A percentile compares a stretch with the other conserved stretches of the same genome.
Evolutionary conservation across 1,139 yeast genomes (phyloP).

Genomic region (Kodamaea suecica): DNA sequence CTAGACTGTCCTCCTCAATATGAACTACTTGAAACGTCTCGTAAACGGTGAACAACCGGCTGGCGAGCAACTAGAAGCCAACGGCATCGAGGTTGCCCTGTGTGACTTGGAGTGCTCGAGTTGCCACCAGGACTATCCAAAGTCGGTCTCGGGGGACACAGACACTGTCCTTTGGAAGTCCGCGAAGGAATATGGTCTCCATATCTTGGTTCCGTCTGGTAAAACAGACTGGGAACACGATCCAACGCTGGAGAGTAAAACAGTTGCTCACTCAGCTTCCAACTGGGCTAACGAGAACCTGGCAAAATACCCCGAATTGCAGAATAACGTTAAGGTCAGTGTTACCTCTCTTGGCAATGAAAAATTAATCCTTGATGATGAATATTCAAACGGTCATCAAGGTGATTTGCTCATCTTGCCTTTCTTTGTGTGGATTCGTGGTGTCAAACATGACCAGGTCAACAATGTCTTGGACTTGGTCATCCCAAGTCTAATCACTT

Average conservation of each 20-base stretch:
- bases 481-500: slow-evolving; percentile 38
- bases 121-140: slow-evolving; percentile 55
- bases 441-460: slow-evolving; percentile 46
- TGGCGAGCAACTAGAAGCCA: slow-evolving; percentile 10
- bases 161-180: slow-evolving; percentile 61
- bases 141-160: slow-evolving; percentile 51
- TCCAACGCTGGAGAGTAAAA: slow-evolving; percentile 53
- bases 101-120: slow-evolving; percentile 50
- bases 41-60: neutral
- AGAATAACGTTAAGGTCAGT: slow-evolving; percentile 43
- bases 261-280: slow-evolving; percentile 50
- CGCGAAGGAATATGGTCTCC: slow-evolving; percentile 66
- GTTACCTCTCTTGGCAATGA: slow-evolving; percentile 48
- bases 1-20: neutral
- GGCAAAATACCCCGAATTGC: slow-evolving; percentile 17
- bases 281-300: slow-evolving; percentile 40
- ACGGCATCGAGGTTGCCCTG: slow-evolving; percentile 42
- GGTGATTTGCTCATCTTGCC: slow-evolving; percentile 73
- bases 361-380: slow-evolving; percentile 38
- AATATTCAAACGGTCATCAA: slow-evolving; percentile 36
- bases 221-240: slow-evolving; percentile 81
- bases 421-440: slow-evolving; percentile 67
- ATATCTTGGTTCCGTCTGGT: slow-evolving; percentile 78
- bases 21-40: neutral
- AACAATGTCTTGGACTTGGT: slow-evolving; percentile 42